These are phyloP conservation scores for Oryza rufipogon DNA, from an alignment of 176 grass and related monocot genomes.

Conservation along the genomic window DNA sequence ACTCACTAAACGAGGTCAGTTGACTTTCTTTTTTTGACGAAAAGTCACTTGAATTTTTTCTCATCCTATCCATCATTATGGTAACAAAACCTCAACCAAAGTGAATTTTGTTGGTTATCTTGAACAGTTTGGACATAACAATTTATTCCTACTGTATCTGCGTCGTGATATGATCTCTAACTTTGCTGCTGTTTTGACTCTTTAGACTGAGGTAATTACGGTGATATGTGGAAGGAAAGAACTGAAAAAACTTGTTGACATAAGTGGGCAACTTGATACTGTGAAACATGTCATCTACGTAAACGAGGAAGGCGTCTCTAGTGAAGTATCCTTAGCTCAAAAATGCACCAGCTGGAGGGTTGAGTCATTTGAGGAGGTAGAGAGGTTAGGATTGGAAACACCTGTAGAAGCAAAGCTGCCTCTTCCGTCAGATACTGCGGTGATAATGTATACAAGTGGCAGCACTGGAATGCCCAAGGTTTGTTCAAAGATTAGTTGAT, in stretches of 20 bases:
- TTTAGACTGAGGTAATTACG: constrained; percentile 88
- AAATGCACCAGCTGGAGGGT: constrained; percentile 70
- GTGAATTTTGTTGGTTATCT: neutral
- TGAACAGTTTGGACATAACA: neutral
- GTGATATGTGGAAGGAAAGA: constrained; percentile 85
- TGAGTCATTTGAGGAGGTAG: constrained; percentile 77
- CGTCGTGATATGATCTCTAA: constrained; percentile 13
- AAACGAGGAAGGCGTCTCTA: constrained; percentile 70
- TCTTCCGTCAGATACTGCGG: constrained; percentile 70
- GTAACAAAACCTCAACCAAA: neutral
- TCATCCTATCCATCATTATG: constrained; percentile 7
- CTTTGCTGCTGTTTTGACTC: constrained; percentile 35
- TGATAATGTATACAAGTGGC: constrained; percentile 99
- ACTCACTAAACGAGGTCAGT: constrained; percentile 93
- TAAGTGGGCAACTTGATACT: constrained; percentile 78
- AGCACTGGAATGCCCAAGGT: constrained; percentile 99
- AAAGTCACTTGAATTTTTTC: neutral
- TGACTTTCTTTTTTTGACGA: constrained; percentile 20
- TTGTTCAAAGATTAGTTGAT: constrained; percentile 43
- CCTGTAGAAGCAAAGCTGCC: constrained; percentile 67
- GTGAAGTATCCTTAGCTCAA: constrained; percentile 74
- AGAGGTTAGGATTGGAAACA: constrained; percentile 68
- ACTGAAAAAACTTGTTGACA: constrained; percentile 90
- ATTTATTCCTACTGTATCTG: constrained; percentile 13
- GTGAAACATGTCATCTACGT: constrained; percentile 89